phyloP scores from a whole-genome alignment of 176 grass and related monocot genomes.

The Zea mays region Zm-B73-REFERENCE-NAM-5.0 NC_050102.1:34114501-34115000 shows the following conservation, averaged over 20 bases:
- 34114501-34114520: slow-evolving; percentile 60
- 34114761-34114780: slow-evolving; percentile 50
- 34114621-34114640: slow-evolving; percentile 41
- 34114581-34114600: slow-evolving; percentile 62
- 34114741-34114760: slow-evolving; percentile 40
- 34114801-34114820: slow-evolving; percentile 50
- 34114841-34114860: slow-evolving; percentile 36
- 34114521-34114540: slow-evolving; percentile 48
- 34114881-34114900: slow-evolving; percentile 60
- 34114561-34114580: slow-evolving; percentile 48
- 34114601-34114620: slow-evolving; percentile 71
- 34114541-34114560: slow-evolving; percentile 59
- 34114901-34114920: slow-evolving; percentile 55
- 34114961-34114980: slow-evolving; percentile 49
- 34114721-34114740: slow-evolving; percentile 52
- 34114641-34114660: slow-evolving; percentile 48
- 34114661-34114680: slow-evolving; percentile 48
- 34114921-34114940: slow-evolving; percentile 44
- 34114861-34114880: slow-evolving; percentile 33
- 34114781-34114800: slow-evolving; percentile 53
- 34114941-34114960: slow-evolving; percentile 41
- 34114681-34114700: slow-evolving; percentile 59
- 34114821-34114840: slow-evolving; percentile 66
- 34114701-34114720: slow-evolving; percentile 57
- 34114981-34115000: slow-evolving; percentile 50